A percentile compares a stretch with the other conserved stretches of the same genome.
These are phyloP conservation scores for Fusarium newnesense DNA, from an alignment of 2,329 filamentous ascomycete genomes.

Conservation along the genomic window DNA sequence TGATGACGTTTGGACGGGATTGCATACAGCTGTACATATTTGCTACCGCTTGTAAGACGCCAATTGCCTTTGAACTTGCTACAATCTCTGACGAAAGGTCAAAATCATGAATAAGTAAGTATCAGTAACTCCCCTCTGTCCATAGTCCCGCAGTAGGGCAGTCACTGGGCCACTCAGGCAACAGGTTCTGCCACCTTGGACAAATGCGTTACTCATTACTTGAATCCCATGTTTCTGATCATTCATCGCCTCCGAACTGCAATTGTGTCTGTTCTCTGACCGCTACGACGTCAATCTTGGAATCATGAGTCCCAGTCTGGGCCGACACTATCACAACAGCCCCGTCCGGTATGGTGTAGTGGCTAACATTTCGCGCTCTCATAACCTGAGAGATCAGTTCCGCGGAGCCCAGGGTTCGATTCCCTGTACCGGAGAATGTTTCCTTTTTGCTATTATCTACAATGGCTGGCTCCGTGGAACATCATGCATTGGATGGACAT, in stretches of 20 bases:
- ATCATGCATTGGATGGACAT: no score
- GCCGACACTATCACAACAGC: accelerated
- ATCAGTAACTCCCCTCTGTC: no score
- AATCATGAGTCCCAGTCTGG: background rate
- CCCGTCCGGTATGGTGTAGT: constrained; percentile 48
- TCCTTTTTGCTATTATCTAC: no score
- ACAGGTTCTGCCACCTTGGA: background rate
- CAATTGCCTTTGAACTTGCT: background rate
- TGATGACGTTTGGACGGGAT: background rate
- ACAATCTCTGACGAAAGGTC: background rate
- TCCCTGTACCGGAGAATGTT: constrained; percentile 41
- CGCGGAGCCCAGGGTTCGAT: constrained; percentile 45
- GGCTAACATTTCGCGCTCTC: constrained; percentile 50
- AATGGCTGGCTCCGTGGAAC: background rate
- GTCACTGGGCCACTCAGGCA: background rate
- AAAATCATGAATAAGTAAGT: background rate
- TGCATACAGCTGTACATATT: background rate
- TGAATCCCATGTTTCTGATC: no score
- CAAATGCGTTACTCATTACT: background rate
- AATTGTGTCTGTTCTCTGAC: background rate
- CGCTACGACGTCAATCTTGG: accelerated
- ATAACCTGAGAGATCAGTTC: constrained; percentile 40
- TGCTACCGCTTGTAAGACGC: background rate
- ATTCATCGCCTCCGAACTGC: background rate
- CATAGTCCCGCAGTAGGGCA: no score